A percentile compares a stretch with the other conserved stretches of the same genome.
phyloP scores from a whole-genome alignment of 2,329 filamentous ascomycete species.

The Xylaria digitata region DNA sequence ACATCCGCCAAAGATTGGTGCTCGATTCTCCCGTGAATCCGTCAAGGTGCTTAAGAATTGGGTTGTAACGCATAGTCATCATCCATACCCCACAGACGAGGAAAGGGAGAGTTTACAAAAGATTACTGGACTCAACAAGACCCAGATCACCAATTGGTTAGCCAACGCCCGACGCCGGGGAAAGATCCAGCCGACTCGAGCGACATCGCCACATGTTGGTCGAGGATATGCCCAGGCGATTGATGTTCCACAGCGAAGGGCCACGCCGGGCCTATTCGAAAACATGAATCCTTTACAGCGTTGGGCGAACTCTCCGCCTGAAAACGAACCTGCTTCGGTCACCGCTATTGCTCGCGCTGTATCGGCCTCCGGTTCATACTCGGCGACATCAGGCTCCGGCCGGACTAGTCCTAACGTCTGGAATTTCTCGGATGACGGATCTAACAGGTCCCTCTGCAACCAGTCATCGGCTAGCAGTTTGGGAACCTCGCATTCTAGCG shows the following conservation, averaged over 20 bases:
- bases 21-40: slow-evolving; percentile 83
- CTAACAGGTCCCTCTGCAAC: slow-evolving; percentile 67
- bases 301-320: slow-evolving; percentile 69
- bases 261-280: slow-evolving; percentile 63
- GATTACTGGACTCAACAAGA: slow-evolving; percentile 82
- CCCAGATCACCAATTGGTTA: slow-evolving; percentile 91
- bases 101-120: slow-evolving; percentile 84
- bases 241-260: slow-evolving; percentile 74
- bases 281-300: slow-evolving; percentile 68
- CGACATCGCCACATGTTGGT: slow-evolving; percentile 75
- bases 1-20: slow-evolving; percentile 70
- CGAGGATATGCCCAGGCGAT: slow-evolving; percentile 71
- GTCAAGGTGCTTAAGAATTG: slow-evolving; percentile 85
- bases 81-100: slow-evolving; percentile 89
- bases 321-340: slow-evolving; percentile 70
- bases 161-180: slow-evolving; percentile 87
- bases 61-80: slow-evolving; percentile 81
- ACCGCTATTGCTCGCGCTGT: slow-evolving; percentile 69
- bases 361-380: slow-evolving; percentile 61
- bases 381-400: slow-evolving; percentile 60
- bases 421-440: slow-evolving; percentile 71
- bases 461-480: slow-evolving; percentile 70
- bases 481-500: slow-evolving; percentile 70
- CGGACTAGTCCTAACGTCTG: slow-evolving; percentile 68
- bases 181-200: slow-evolving; percentile 77